Base-by-base conservation (phyloP, 2,329 filamentous ascomycete genomes). In the Clarireedia sp. region DNA sequence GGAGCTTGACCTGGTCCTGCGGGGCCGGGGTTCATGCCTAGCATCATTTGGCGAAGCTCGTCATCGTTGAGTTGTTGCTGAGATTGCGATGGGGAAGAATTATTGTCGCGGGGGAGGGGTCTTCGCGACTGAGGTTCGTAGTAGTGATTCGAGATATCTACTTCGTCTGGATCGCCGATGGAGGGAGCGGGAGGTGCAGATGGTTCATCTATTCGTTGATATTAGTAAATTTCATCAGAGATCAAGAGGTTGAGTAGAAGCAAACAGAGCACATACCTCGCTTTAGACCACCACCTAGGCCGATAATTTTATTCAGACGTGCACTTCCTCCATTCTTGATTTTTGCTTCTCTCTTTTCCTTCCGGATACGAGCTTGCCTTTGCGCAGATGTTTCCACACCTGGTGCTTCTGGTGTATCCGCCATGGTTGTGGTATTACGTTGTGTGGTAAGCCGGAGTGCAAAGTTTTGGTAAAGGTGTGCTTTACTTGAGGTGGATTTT, bases 301-400 rank as follows among this genome's bases (percentile, higher is more conserved):
- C 83, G 12, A 85, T 89, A 69, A 94, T 94, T 70, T 80, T 86
- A 65, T 87, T 84, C 59, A 94, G 72, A 58, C 89, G 75, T 40
- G 83, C 79, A 17, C 82, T 80, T 56, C 86, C 88, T 57, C 85
- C 83, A 49, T 84, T 82, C 64, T 79, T 81, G 71, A 91, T 83
- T 75, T 91, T 92, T 56, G 87, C 87, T 69, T 90, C 85, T 48
- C 88, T 80, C 40, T 87, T 82, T 70, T 91, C 87, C 70, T 90
- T 89, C 63, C 89, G 85, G 56, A 89, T 76, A 47, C 87, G 83
- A 38, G 85, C 85, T 71, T 89, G 84, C n/a, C 33, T 54, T 40
- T 54, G 51, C 19, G 51, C 23, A 10, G 51, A 12, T 10, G 51
- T 54, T 24, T 54, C 51, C 12, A 10, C 23, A n/a, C 21, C 23